Percentiles rank a stretch among this genome's conserved stretches.
Conservation (phyloP, 2,329 filamentous ascomycete species). For the Triangularia verruculosa region DNA sequence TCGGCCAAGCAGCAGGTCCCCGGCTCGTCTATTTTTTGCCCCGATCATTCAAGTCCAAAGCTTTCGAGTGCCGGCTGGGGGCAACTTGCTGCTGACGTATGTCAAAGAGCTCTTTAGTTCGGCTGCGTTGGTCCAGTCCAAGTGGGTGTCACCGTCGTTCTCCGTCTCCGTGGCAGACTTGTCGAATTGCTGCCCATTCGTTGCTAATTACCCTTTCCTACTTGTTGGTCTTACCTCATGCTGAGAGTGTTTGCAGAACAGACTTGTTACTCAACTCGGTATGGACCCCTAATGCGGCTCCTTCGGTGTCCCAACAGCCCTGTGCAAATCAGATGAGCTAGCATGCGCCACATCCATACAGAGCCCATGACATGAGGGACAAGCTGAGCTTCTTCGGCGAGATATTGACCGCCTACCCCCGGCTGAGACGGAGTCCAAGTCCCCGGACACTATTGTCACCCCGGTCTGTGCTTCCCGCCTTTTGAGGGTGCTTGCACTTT, state of each 20-base stretch:
- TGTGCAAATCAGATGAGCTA: not conserved
- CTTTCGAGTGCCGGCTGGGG: constrained; percentile 1
- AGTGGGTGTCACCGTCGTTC: not conserved
- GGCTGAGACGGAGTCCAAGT: not conserved
- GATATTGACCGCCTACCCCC: not conserved
- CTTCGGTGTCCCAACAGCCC: not conserved
- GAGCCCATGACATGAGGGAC: not conserved
- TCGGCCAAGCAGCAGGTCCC: not conserved
- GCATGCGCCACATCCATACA: not conserved
- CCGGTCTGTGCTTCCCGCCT: not conserved
- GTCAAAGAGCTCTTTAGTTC: not conserved
- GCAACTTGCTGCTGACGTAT: not conserved
- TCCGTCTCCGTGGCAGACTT: not conserved
- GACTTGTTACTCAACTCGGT: not conserved
- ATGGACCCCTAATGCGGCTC: not conserved
- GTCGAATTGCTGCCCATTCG: not conserved
- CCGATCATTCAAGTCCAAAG: constrained; percentile 1
- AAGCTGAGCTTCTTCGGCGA: not conserved
- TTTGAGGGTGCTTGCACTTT: not conserved
- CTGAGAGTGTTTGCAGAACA: not conserved
- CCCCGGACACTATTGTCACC: not conserved
- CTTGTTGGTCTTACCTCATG: not conserved
- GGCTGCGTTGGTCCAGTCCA: not conserved
- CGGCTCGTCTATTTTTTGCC: constrained; percentile 3
- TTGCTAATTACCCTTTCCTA: not conserved